Base-by-base conservation (phyloP, 169 alveolate species). In the Plasmodium coatneyi region DNA sequence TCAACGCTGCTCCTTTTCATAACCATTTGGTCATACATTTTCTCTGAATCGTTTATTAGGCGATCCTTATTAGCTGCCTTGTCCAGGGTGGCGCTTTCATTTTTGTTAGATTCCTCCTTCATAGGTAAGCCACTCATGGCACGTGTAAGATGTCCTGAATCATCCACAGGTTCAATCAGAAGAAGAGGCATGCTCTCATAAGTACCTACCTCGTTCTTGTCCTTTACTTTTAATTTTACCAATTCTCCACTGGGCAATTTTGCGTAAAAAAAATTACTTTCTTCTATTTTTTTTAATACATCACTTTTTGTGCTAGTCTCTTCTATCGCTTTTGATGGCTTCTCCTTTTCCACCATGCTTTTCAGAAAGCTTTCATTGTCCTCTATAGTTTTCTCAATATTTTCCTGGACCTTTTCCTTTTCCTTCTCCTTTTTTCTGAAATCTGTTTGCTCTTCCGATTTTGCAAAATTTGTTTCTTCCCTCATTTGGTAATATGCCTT, bases 181-280 rank as follows among this genome's bases (percentile, higher is more conserved):
- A 91, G 56, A 52, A 91, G 60, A 32, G 95, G 95, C 41, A 71
- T 82, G 41, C 41, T 91, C 4, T 81, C 92, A 56, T 91, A 82
- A 14, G 92, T 46, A 34, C 80, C 66, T 56, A 30, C 34, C 34
- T 70, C 66, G 9, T 36, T 7, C 5, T 92, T 22, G 12, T 91
- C 86, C 4, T 82, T 71, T n/a, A 91, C 43, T 80, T 91, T 91
- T 81, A 91, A 49, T 76, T 91, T 91, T 49, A 91, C 70, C 60
- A 91, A 46, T 80, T 91, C 87, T 3, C 95, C 95, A 91, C 87
- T 91, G 22, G 92, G 92, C 54, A 91, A 91, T 81, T 91, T 91
- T 34, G 86, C 95, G 54, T 91, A 91, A 81, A 91, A 80, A 82
- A 80, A 91, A 12, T 72, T 34, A 22, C 43, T 81, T 39, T 70